Conservation (phyloP, 2,329 filamentous ascomycete genomes). For the Lachnellula cervina region DNA sequence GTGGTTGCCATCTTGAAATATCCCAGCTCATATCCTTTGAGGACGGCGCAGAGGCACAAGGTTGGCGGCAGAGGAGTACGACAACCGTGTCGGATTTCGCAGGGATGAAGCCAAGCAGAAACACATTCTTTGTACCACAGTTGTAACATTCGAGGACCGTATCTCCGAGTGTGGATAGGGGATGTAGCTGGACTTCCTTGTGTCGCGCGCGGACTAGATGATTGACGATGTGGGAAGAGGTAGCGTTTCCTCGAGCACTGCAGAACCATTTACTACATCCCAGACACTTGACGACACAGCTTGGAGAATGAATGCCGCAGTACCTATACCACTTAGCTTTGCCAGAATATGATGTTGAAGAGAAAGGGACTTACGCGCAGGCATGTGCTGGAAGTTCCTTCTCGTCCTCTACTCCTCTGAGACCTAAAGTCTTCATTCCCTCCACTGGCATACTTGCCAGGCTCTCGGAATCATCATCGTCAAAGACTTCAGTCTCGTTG, state of each 20-base stretch:
- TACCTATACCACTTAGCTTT: constrained; percentile 54
- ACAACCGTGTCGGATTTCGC: constrained; percentile 98
- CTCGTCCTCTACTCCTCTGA: constrained; percentile 67
- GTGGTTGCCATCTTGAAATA: constrained; percentile 91
- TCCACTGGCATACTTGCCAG: constrained; percentile 77
- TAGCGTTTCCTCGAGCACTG: constrained; percentile 92
- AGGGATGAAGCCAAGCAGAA: constrained; percentile 94
- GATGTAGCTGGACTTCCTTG: constrained; percentile 97
- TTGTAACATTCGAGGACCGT: constrained; percentile 98
- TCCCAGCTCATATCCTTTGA: constrained; percentile 99
- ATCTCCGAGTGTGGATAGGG: constrained; percentile 86
- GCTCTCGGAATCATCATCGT: constrained; percentile 72
- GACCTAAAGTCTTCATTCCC: constrained; percentile 60
- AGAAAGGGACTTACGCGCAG: constrained; percentile 69
- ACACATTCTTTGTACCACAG: constrained; percentile 98
- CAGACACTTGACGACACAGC: constrained; percentile 93
- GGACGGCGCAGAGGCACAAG: constrained; percentile 88
- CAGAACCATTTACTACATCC: constrained; percentile 99
- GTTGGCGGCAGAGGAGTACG: constrained; percentile 91
- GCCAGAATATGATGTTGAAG: constrained; percentile 5
- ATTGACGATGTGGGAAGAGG: constrained; percentile 96
- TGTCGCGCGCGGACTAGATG: constrained; percentile 94
- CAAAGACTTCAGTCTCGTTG: constrained; percentile 76
- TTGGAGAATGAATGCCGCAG: constrained; percentile 94
- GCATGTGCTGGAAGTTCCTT: constrained; percentile 91